phyloP scores from a whole-genome alignment of 2,329 filamentous ascomycete species.

The Trichoderma sp. region DNA sequence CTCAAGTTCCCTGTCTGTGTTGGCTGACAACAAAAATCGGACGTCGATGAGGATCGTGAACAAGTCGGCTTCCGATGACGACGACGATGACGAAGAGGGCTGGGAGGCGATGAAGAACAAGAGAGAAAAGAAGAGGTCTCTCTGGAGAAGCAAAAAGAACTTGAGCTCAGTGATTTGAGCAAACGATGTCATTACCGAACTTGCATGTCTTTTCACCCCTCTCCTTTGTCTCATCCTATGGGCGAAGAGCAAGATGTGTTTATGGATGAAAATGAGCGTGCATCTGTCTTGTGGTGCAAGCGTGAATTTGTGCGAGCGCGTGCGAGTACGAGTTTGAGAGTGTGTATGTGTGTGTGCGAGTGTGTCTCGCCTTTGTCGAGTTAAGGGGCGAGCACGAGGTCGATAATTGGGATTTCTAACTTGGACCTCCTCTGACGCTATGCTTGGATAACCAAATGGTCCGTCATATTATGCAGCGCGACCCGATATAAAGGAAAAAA shows the following conservation, averaged over 20 bases:
- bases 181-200: not conserved
- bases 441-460: constrained; percentile 22
- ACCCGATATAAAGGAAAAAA: constrained; percentile 15
- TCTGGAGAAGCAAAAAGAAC: constrained; percentile 64
- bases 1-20: constrained; percentile 35
- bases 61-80: constrained; percentile 48
- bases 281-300: not conserved
- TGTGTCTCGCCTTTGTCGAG: not conserved
- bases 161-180: constrained; percentile 48
- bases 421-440: constrained; percentile 26
- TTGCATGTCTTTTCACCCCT: constrained; percentile 20
- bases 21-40: constrained; percentile 36
- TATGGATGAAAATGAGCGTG: not conserved
- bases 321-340: not conserved
- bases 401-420: constrained; percentile 14
- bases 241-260: constrained; percentile 6
- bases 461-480: constrained; percentile 8
- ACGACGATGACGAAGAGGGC: constrained; percentile 66
- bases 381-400: not conserved
- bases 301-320: constrained; percentile 2
- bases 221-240: constrained; percentile 28
- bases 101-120: constrained; percentile 72
- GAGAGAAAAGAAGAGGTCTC: constrained; percentile 66
- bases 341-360: not conserved
- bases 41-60: constrained; percentile 42